A percentile compares a stretch with the other conserved stretches of the same genome.
Conservation (phyloP, 345 rosid genomes). For the Eucalyptus regnans region DNA sequence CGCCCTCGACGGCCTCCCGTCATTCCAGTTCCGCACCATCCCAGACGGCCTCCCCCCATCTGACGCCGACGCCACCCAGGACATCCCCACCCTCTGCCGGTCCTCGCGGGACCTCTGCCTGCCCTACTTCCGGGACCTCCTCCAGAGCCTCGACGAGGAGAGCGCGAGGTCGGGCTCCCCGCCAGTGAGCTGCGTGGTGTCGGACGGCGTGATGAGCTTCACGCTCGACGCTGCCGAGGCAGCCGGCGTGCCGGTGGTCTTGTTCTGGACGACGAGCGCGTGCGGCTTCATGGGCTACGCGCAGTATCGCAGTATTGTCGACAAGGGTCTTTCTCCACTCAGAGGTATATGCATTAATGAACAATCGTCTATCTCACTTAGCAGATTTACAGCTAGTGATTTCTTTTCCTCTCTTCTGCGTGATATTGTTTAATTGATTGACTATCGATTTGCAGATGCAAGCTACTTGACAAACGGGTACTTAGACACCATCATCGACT, state of each 20-base stretch:
- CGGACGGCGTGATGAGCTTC: constrained; percentile 27
- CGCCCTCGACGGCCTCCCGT: constrained; percentile 2
- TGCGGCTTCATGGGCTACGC: constrained; percentile 11
- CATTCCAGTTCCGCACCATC: constrained; percentile 14
- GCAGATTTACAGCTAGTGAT: neutral
- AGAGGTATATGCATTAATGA: constrained; percentile 15
- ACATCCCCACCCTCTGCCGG: constrained; percentile 9
- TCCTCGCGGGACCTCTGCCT: constrained; percentile 11
- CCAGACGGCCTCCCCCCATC: constrained; percentile 23
- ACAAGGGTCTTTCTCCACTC: constrained; percentile 20
- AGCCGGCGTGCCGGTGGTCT: constrained; percentile 13
- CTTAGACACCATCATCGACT: neutral
- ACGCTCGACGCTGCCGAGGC: constrained; percentile 21
- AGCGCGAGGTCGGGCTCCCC: constrained; percentile 1
- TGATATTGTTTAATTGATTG: neutral
- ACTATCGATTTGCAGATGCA: neutral
- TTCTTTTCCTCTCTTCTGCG: neutral
- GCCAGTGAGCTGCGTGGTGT: constrained; percentile 21
- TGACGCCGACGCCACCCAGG: neutral
- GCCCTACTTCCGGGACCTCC: constrained; percentile 15
- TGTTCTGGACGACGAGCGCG: constrained; percentile 32
- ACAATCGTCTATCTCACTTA: neutral
- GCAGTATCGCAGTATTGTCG: constrained; percentile 4
- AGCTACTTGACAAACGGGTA: neutral
- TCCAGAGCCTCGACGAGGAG: constrained; percentile 1